Conservation (phyloP, 352 stramenopile genomes). For the Phytopythium aichiense region DNA sequence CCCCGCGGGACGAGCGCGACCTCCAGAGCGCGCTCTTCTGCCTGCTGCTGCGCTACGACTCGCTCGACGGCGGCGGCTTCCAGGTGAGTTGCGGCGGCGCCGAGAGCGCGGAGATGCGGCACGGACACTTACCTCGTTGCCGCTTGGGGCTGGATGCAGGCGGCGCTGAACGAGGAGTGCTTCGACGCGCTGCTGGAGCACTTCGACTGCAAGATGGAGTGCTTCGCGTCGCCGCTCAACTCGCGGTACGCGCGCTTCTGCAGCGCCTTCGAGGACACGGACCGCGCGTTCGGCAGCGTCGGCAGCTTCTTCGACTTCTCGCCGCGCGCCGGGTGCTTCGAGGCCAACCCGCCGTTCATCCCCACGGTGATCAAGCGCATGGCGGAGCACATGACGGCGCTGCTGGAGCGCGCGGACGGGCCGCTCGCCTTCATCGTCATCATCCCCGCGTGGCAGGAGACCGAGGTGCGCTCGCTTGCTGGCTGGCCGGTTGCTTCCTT, state of each 20-base stretch:
- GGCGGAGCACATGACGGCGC: constrained; percentile 82
- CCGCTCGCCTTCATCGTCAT: constrained; percentile 90
- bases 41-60: constrained; percentile 90
- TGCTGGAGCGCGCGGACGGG: constrained; percentile 57
- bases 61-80: constrained; percentile 91
- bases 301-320: constrained; percentile 93
- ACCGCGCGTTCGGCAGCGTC: constrained; percentile 86
- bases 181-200: constrained; percentile 89
- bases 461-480: constrained; percentile 27
- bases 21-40: constrained; percentile 86
- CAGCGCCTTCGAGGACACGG: constrained; percentile 87
- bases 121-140: neutral
- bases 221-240: constrained; percentile 95
- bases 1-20: constrained; percentile 20
- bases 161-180: constrained; percentile 87
- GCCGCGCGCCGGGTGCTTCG: constrained; percentile 84
- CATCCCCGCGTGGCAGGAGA: constrained; percentile 88
- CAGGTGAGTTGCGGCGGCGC: constrained; percentile 38
- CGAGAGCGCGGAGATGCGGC: neutral
- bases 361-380: constrained; percentile 90
- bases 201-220: constrained; percentile 93
- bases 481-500: neutral
- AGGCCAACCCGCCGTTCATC: constrained; percentile 96
- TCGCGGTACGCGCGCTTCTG: constrained; percentile 89
- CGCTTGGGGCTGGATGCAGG: constrained; percentile 22